Evolutionary conservation across 2,329 filamentous ascomycete species (phyloP).

Genomic region (Scedosporium apiospermum): DNA sequence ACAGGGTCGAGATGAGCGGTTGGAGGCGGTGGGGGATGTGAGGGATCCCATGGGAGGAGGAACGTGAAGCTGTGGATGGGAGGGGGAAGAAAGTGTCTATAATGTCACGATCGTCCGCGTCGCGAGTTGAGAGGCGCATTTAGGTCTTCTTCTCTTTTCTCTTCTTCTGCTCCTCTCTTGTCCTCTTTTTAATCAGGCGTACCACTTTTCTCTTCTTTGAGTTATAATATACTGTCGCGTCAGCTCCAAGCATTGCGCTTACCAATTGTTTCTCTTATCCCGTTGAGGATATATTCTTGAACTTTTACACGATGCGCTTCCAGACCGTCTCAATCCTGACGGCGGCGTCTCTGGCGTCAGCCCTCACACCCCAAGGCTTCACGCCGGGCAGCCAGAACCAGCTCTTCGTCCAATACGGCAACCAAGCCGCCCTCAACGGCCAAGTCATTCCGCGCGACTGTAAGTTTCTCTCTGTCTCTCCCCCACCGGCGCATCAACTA

Average conservation of each 20-base stretch:
- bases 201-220: neutral
- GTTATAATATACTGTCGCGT: neutral
- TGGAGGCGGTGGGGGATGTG: no score
- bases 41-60: neutral
- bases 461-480: constrained; percentile 13
- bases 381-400: constrained; percentile 24
- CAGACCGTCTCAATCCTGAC: constrained; percentile 16
- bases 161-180: constrained; percentile 7
- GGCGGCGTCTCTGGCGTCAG: constrained; percentile 23
- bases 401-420: constrained; percentile 30
- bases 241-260: neutral
- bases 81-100: neutral
- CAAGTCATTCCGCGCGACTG: constrained; percentile 26
- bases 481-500: neutral
- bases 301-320: constrained; percentile 7
- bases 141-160: constrained; percentile 10
- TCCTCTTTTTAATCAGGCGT: neutral
- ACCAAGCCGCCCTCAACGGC: constrained; percentile 26
- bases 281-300: neutral
- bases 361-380: constrained; percentile 31
- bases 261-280: neutral
- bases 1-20: neutral
- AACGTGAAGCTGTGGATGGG: neutral
- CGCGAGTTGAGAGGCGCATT: neutral
- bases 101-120: neutral